Conservation (phyloP, 768 basidiomycete genomes). For the Coprinellus aureogranulatus region DNA sequence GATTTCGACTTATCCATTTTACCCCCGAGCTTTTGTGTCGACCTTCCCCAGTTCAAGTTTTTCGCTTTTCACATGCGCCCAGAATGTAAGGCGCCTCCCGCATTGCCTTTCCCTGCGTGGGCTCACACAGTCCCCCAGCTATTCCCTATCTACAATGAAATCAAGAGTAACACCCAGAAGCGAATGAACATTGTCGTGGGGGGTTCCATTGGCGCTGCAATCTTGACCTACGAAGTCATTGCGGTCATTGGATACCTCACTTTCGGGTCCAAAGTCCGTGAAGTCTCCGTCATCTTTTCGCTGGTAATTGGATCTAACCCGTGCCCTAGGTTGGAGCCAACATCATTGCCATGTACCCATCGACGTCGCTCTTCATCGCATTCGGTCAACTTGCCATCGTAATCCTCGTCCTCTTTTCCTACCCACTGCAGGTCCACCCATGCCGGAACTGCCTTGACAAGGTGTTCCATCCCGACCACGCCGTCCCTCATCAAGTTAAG, state of each 20-base stretch:
- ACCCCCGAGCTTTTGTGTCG: slow-evolving; percentile 73
- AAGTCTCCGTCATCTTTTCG: not conserved
- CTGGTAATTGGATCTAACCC: not conserved
- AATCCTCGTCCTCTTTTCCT: slow-evolving; percentile 84
- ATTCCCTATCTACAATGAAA: slow-evolving; percentile 93
- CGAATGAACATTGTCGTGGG: slow-evolving; percentile 88
- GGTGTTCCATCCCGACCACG: slow-evolving; percentile 58
- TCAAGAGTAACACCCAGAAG: slow-evolving; percentile 72
- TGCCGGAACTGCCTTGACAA: slow-evolving; percentile 91
- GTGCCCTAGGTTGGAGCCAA: slow-evolving; percentile 74
- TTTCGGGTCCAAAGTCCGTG: slow-evolving; percentile 77
- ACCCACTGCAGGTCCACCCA: slow-evolving; percentile 92
- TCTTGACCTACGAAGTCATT: slow-evolving; percentile 84
- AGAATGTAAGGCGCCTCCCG: slow-evolving; percentile 80
- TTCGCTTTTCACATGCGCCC: slow-evolving; percentile 89
- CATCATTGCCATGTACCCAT: slow-evolving; percentile 92
- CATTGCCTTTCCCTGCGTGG: slow-evolving; percentile 3
- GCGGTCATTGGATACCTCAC: slow-evolving; percentile 89
- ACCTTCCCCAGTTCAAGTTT: slow-evolving; percentile 93
- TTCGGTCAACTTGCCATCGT: slow-evolving; percentile 92
- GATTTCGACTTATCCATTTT: slow-evolving; percentile 70
- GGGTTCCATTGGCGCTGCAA: slow-evolving; percentile 81
- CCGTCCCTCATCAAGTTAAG: slow-evolving; percentile 9
- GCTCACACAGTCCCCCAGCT: slow-evolving; percentile 46
- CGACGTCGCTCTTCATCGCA: slow-evolving; percentile 88